These are phyloP conservation scores for Fusarium chaquense DNA, from an alignment of 2,329 filamentous ascomycete genomes.

Conservation along the genomic window DNA sequence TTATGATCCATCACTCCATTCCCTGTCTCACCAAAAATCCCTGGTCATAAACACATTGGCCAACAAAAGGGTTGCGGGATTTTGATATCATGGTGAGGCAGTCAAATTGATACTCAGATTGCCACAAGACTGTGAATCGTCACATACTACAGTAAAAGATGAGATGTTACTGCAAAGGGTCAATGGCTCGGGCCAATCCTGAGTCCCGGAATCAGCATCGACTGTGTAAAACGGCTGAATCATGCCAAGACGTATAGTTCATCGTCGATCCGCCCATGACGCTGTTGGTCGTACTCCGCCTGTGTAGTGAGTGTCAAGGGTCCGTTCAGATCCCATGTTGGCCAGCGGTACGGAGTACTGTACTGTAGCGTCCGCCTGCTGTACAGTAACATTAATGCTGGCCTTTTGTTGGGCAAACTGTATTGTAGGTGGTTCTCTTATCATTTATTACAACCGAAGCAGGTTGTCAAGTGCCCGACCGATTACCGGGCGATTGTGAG, in stretches of 20 bases:
- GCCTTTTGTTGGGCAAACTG: constrained; percentile 31
- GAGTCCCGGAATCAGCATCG: constrained; percentile 14
- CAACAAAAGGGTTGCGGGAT: constrained; percentile 27
- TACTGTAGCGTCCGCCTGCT: constrained; percentile 14
- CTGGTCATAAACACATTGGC: background rate
- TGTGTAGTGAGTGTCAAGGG: constrained; percentile 28
- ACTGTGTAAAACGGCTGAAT: constrained; percentile 13
- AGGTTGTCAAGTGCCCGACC: constrained; percentile 24
- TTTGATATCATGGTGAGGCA: constrained; percentile 20
- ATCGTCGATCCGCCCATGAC: constrained; percentile 43
- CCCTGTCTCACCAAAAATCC: constrained; percentile 12
- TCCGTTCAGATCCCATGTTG: constrained; percentile 30
- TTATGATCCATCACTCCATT: constrained; percentile 10
- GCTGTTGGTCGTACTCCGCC: constrained; percentile 25
- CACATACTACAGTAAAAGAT: background rate
- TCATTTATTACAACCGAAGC: constrained; percentile 33
- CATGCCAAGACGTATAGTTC: constrained; percentile 37
- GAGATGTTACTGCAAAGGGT: background rate
- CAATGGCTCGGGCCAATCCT: constrained; percentile 25
- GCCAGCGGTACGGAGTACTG: constrained; percentile 32
- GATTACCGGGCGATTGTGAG: constrained; percentile 20
- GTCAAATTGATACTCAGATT: background rate
- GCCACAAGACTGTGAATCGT: constrained; percentile 5
- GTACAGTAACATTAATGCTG: constrained; percentile 26
- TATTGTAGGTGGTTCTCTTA: constrained; percentile 35